These are phyloP conservation scores for Phytophthora boehmeriae DNA, from an alignment of 352 stramenopile genomes.

Conservation along the genomic window DNA sequence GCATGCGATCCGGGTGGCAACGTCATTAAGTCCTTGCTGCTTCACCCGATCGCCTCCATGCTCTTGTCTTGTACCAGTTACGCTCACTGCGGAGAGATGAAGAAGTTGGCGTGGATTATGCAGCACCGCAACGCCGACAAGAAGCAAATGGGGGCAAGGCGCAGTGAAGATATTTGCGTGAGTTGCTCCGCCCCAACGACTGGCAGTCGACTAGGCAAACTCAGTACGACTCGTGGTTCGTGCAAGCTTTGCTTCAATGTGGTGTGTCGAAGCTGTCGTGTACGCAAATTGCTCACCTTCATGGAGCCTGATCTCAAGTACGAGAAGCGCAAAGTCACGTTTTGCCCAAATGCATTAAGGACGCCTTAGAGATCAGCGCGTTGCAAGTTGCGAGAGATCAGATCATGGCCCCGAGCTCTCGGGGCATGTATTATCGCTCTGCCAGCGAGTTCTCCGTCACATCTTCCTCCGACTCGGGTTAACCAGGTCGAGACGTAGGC, in stretches of 20 bases:
- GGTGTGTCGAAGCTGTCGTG: conserved; percentile 41
- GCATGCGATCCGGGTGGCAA: conserved; percentile 30
- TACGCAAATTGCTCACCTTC: conserved; percentile 47
- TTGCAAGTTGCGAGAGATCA: conserved; percentile 32
- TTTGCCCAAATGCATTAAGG: conserved; percentile 52
- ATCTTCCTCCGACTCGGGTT: conserved; percentile 26
- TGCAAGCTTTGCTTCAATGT: conserved; percentile 50
- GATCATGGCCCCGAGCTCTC: conserved; percentile 12
- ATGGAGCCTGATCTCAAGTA: conserved; percentile 40
- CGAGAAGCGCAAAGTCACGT: conserved; percentile 48
- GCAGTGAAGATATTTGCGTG: conserved; percentile 37
- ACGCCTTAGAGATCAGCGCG: conserved; percentile 30
- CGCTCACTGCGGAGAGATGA: conserved; percentile 43
- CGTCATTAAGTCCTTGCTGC: conserved; percentile 26
- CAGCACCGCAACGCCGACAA: conserved; percentile 30
- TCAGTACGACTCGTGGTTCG: conserved; percentile 37
- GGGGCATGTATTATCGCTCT: conserved; percentile 9
- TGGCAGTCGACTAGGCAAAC: conserved; percentile 25
- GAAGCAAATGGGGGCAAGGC: conserved; percentile 26
- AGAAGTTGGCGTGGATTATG: conserved; percentile 46
- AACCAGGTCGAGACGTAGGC: neutral
- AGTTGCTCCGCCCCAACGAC: conserved; percentile 25
- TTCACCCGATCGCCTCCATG: conserved; percentile 26
- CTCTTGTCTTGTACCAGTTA: conserved; percentile 32
- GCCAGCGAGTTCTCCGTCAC: conserved; percentile 30